Conservation (phyloP, 768 basidiomycete genomes). For the Lactarius psammicola region DNA sequence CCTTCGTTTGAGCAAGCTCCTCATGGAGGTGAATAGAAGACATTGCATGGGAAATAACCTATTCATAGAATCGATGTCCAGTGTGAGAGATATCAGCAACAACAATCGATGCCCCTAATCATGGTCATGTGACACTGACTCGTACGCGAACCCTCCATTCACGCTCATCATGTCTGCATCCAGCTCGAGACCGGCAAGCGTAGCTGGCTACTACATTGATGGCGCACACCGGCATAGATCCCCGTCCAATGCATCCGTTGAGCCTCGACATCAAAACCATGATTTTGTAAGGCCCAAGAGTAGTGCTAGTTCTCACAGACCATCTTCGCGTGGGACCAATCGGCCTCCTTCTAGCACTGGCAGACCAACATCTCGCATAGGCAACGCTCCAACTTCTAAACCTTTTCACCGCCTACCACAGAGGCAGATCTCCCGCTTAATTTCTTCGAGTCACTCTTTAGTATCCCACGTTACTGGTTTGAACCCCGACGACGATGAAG, state of each 20-base stretch:
- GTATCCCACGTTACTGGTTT: constrained; percentile 56
- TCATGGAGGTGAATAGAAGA: constrained; percentile 50
- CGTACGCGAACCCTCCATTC: not conserved
- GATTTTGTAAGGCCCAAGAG: constrained; percentile 45
- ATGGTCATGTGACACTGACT: not conserved
- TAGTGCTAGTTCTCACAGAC: constrained; percentile 47
- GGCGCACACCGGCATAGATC: constrained; percentile 2
- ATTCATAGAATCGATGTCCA: not conserved
- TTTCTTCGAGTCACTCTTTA: constrained; percentile 54
- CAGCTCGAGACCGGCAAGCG: constrained; percentile 32
- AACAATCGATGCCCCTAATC: not conserved
- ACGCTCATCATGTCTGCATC: constrained; percentile 30
- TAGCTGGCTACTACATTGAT: constrained; percentile 14
- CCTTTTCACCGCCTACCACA: constrained; percentile 53
- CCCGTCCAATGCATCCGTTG: constrained; percentile 30
- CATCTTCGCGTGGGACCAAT: constrained; percentile 42
- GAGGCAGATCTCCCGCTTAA: constrained; percentile 48
- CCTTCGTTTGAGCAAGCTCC: constrained; percentile 46
- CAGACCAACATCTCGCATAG: constrained; percentile 35
- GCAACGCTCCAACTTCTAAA: constrained; percentile 35
- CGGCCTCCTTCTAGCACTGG: constrained; percentile 37
- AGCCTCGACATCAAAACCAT: constrained; percentile 42
- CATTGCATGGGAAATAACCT: not conserved
- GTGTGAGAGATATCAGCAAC: not conserved
- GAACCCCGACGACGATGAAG: constrained; percentile 42